A percentile compares a stretch with the other conserved stretches of the same genome.
Evolutionary conservation across 805 yeast genomes (phyloP).

Genomic region (Starmera pachycereana): DNA sequence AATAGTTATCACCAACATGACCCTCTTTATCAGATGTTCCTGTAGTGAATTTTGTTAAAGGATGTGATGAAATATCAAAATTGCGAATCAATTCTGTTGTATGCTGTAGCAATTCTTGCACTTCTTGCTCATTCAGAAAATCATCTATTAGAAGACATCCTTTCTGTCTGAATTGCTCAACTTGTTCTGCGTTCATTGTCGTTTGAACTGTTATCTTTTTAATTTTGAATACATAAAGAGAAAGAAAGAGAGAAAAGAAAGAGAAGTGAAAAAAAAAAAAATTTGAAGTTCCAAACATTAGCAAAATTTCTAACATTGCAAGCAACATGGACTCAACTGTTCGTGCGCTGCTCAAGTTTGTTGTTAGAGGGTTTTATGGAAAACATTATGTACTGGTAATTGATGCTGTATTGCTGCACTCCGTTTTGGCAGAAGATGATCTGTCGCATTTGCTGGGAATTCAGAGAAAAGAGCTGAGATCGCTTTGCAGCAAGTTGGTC

Average conservation of each 20-base stretch:
- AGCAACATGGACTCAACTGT: slow-evolving; percentile 28
- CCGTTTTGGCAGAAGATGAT: slow-evolving; percentile 90
- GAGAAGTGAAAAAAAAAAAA: neutral
- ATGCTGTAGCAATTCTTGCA: slow-evolving; percentile 28
- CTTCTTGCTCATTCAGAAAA: slow-evolving; percentile 36
- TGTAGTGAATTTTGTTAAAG: slow-evolving; percentile 62
- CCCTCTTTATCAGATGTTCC: slow-evolving; percentile 29
- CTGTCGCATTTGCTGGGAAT: slow-evolving; percentile 70
- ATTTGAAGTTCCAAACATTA: neutral
- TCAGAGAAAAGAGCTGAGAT: slow-evolving; percentile 77
- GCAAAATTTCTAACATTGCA: neutral
- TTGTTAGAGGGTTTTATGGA: slow-evolving; percentile 79
- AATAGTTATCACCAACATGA: slow-evolving; percentile 68
- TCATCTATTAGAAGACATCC: slow-evolving; percentile 55
- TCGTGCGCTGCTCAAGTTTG: slow-evolving; percentile 53
- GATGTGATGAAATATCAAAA: slow-evolving; percentile 48
- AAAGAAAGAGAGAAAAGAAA: too few relatives aligned
- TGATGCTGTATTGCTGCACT: slow-evolving; percentile 82
- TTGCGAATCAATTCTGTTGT: slow-evolving; percentile 34
- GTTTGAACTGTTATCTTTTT: slow-evolving; percentile 12
- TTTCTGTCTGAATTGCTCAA: slow-evolving; percentile 36
- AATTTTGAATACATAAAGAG: neutral
- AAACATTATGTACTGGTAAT: slow-evolving; percentile 73
- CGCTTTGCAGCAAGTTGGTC: slow-evolving; percentile 67
- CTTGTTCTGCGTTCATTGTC: slow-evolving; percentile 31